Evolutionary conservation across 345 rosid genomes (phyloP), one percentile per base, ranked within the genome.

Genomic region (Zanthoxylum bungeanum): DNA sequence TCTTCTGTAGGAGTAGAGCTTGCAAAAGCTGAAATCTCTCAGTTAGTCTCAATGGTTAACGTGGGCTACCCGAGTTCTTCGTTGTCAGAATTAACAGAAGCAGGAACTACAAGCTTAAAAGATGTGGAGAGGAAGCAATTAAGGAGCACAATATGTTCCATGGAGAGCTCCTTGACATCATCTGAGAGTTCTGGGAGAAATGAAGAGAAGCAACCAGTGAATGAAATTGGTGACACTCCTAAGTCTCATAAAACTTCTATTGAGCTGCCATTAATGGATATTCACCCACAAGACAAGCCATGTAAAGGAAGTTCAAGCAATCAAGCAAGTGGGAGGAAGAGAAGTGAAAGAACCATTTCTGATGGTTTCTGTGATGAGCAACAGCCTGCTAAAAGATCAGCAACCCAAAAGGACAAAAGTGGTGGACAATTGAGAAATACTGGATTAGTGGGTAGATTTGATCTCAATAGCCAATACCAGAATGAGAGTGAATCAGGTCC

Each of bases 131-230:
- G 69, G 34, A 76, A 76, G 55, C 77, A 21, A 64, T 36, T 57
- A 46, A 71, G 81, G 76, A 81, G 81, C 68, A 73, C 84, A n/a
- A 78, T 88, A 37, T 74, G 87, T 71, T 95, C 99, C 10, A 79
- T 77, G 56, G 99, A 90, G 56, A 95, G 98, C 80, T 92, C 99
- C 46, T 76, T 92, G 79, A 89, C 99, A 68, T 95, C 92, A 55
- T 87, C 97, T 0, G 96, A 92, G 64, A 89, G 87, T 80, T 89
- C 88, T 3, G 93, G 88, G 25, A 71, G 73, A 19, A 84, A 88
- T 56, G 72, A 84, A 60, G 81, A 82, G 42, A 63, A 64, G 74
- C 73, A 64, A 44, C 68, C 28, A 19, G 58, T 62, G 42, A 70
- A 74, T 42, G 85, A 71, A 58, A 77, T 51, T 40, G 75, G 64